Base-by-base conservation (phyloP, 169 alveolate species). In the Prorocentrum cordatum region DNA sequence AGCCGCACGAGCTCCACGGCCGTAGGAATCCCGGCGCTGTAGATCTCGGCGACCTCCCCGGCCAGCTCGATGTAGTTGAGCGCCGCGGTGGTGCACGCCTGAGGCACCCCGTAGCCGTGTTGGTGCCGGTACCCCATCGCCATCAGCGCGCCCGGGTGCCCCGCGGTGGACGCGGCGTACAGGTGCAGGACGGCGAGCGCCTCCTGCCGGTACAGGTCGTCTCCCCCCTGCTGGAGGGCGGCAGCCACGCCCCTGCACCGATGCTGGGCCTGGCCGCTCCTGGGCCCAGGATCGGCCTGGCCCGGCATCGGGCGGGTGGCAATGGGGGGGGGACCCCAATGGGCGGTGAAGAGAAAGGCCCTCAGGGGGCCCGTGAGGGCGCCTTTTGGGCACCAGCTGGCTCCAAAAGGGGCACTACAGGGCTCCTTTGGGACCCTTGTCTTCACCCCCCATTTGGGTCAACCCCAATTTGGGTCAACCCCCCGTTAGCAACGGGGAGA, bases 11-110 rank as follows among this genome's bases (percentile, higher is more conserved):
- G 20, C 0, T 45, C 67, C 29, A 22, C 29, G 9, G 14, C 22
- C 9, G 10, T 20, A n/a, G n/a, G 94, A 71, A 92, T 84, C 36
- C 94, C 94, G 0, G 85, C 24, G 71, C 85, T 71, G 86, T 90
- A 92, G 36, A 90, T 64, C 80, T 82, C 75, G 36, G 87, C 83
- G 20, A 85, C 66, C 16, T 70, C 86, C 80, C 71, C 71, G 64
- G 92, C 92, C 20, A 90, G 87, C n/a, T 90, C 93, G 84, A 90
- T 90, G 80, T 90, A 90, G 80, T 90, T 90, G 91, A 90, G 35
- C 59, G 93, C 93, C 3, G 93, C 93, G 5, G 93, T 90, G 50
- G 68, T 66, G 72, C 93, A 87, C 7, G 68, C 73, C 77, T 79
- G n/a, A 9, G 54, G 82, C 35, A 33, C 36, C 0, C 64, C 59